A percentile compares a stretch with the other conserved stretches of the same genome.
Conservation (phyloP, 805 yeast genomes). For the Candida boleticola region DNA sequence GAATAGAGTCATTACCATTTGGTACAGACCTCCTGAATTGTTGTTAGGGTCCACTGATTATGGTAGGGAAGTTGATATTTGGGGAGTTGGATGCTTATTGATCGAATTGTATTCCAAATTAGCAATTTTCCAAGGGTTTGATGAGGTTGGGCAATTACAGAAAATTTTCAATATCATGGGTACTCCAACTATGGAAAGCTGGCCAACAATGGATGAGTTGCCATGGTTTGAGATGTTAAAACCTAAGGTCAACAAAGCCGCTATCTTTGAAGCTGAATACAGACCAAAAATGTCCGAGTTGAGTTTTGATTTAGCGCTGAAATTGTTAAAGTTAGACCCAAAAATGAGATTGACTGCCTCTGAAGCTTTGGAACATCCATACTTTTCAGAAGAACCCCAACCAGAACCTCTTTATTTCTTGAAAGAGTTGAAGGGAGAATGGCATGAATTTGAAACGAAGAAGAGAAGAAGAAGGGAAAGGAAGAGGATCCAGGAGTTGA, state of each 20-base stretch:
- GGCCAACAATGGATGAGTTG: constrained; percentile 76
- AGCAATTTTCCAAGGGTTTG: constrained; percentile 84
- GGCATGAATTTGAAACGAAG: constrained; percentile 97
- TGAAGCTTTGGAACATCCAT: constrained; percentile 67
- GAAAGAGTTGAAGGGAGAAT: constrained; percentile 69
- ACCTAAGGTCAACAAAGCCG: constrained; percentile 45
- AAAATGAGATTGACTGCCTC: constrained; percentile 60
- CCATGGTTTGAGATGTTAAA: constrained; percentile 92
- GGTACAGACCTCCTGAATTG: constrained; percentile 98
- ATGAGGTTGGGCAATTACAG: constrained; percentile 80
- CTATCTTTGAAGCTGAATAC: constrained; percentile 29
- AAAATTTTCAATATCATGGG: constrained; percentile 85
- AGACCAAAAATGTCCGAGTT: constrained; percentile 45
- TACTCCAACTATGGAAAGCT: constrained; percentile 65
- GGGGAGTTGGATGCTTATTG: constrained; percentile 95
- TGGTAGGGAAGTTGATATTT: constrained; percentile 87
- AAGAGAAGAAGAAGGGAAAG: constrained; percentile 58
- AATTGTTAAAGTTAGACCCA: constrained; percentile 70
- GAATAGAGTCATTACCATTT: constrained; percentile 89
- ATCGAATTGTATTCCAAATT: constrained; percentile 72
- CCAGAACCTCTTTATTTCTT: constrained; percentile 60
- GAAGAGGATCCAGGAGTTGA: constrained; percentile 35
- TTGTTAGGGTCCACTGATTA: constrained; percentile 87
- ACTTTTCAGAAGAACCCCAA: constrained; percentile 67
- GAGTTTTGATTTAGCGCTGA: constrained; percentile 63